These are phyloP conservation scores for Nicotiana undulata DNA, from an alignment of 257 asterid genomes.

Conservation along the genomic window DNA sequence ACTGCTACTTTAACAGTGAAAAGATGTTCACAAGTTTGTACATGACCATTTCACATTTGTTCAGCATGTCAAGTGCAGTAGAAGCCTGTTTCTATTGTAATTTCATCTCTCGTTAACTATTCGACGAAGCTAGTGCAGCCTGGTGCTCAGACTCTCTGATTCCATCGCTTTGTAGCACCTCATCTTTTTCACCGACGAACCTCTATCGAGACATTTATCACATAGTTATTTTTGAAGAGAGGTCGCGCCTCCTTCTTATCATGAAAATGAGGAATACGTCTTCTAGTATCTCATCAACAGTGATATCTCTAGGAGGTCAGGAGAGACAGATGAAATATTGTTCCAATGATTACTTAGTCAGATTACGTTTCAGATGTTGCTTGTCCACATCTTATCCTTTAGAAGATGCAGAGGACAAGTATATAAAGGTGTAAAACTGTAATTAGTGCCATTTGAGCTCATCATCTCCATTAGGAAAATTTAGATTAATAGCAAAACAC, in stretches of 20 bases:
- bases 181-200: neutral
- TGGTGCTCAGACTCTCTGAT: neutral
- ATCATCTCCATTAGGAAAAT: neutral
- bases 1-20: neutral
- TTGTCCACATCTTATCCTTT: neutral
- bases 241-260: neutral
- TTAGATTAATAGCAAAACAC: neutral
- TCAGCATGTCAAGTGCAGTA: slow-evolving; percentile 3
- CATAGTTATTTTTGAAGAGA: neutral
- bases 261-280: neutral
- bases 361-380: neutral
- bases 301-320: neutral
- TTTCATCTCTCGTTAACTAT: neutral
- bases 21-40: neutral
- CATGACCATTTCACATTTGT: neutral
- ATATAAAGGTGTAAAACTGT: neutral
- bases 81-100: neutral
- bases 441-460: neutral
- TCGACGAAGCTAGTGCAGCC: neutral
- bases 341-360: neutral
- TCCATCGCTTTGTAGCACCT: neutral
- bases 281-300: neutral
- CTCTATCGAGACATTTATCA: neutral
- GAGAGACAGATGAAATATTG: neutral
- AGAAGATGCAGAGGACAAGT: neutral